Base-by-base conservation (phyloP, 1,284 basidiomycete genomes). In the Xerocomus amazonicus region DNA sequence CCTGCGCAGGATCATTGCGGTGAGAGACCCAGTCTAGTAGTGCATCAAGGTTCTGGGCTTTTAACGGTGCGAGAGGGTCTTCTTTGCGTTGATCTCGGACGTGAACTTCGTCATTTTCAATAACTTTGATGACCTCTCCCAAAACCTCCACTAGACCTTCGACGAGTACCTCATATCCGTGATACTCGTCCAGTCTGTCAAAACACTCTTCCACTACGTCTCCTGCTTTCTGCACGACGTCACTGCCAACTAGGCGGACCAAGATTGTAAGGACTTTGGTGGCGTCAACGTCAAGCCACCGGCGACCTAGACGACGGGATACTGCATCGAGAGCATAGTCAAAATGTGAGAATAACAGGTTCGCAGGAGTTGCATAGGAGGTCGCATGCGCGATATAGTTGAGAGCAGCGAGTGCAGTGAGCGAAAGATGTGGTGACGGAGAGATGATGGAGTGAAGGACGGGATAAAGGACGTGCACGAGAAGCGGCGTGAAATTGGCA, bases 141-240 rank as follows among this genome's bases (percentile, higher is more conserved):
- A 97, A 73, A n/a, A 90, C 92, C 53, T 90, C 87, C n/a, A 96
- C 77, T 3, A 97, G 74, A 0, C 91, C 87, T 54, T 92, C 89
- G 9, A 96, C 86, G 29, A 96, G 77, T 6, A 87, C 72, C 23
- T 83, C 80, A 68, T 97, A 96, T 9, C 92, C 93, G 66, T 97
- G 93, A 63, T 83, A 97, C 54, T 95, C 91, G 59, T 97, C 94
- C 19, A 97, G 73, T 26, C 92, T 82, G 66, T 96, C 93, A 59
- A 97, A 97, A 54, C 94, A 93, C 67, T 95, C 93, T 65, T 96
- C 94, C 4, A 97, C 90, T 4, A 97, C 83, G 65, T 95, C 94
- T 17, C 87, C 84, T 4, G 94, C 92, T 53, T 86, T 83, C 37
- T 89, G 83, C 0, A 97, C 88, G 28, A 97, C 84, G 51, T 89